Conservation (phyloP, 108 stramenopile species). For the Conticribra weissflogii region DNA sequence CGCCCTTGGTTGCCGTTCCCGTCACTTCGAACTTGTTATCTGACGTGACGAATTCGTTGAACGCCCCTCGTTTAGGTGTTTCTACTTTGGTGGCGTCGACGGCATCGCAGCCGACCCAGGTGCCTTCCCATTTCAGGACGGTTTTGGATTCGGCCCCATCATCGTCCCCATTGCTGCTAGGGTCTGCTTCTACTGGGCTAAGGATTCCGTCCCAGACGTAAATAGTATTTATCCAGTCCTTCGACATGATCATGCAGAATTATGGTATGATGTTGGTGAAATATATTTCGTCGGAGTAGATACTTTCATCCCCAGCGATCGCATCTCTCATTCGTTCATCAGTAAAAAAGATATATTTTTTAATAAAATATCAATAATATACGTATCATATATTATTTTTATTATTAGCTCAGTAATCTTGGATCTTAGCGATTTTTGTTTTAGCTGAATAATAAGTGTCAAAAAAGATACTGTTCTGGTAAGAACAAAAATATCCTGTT, state of each 20-base stretch:
- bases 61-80: conserved; percentile 58
- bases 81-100: conserved; percentile 55
- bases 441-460: too few species aligned
- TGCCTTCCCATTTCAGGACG: conserved; percentile 54
- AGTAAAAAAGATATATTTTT: too few species aligned
- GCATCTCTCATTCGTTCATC: too few species aligned
- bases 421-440: too few species aligned
- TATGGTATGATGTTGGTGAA: too few species aligned
- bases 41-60: conserved; percentile 51
- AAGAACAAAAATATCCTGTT: too few species aligned
- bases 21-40: conserved; percentile 51
- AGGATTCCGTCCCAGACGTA: conserved; percentile 73
- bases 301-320: too few species aligned
- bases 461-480: too few species aligned
- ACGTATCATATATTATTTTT: too few species aligned
- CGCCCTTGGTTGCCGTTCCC: conserved; percentile 26
- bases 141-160: background rate
- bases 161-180: conserved; percentile 2
- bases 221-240: conserved; percentile 54
- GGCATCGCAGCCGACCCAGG: conserved; percentile 54
- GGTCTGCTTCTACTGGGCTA: conserved; percentile 16
- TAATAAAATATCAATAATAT: too few species aligned
- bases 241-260: conserved; percentile 32
- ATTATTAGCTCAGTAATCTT: too few species aligned
- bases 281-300: too few species aligned